Evolutionary conservation across 352 stramenopile species (phyloP).

Genomic region (Phytopythium helicoides): DNA sequence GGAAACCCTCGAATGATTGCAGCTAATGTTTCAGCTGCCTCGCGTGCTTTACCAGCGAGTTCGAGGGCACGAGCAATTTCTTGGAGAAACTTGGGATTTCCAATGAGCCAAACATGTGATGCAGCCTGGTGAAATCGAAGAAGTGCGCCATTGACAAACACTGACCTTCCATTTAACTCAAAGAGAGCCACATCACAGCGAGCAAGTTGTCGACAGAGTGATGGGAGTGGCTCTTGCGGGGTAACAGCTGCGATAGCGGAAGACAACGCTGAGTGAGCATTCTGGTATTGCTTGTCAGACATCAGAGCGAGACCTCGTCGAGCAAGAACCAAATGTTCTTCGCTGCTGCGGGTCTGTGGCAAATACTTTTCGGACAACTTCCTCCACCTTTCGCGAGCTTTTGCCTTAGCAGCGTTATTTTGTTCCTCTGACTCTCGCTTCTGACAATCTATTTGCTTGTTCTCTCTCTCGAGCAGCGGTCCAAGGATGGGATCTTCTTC

Average conservation of each 20-base stretch:
- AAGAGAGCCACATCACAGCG: conserved; percentile 40
- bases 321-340: conserved; percentile 14
- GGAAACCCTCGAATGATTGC: conserved; percentile 65
- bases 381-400: conserved; percentile 44
- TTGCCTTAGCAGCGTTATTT: conserved; percentile 12
- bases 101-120: conserved; percentile 41
- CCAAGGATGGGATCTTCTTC: conserved; percentile 51
- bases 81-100: conserved; percentile 53
- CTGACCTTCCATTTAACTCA: conserved; percentile 21
- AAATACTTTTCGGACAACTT: conserved; percentile 44
- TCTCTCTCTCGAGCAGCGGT: conserved; percentile 13
- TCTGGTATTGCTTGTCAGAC: conserved; percentile 21
- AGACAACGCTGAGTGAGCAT: conserved; percentile 13
- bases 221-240: conserved; percentile 16
- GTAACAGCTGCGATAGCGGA: conserved; percentile 4
- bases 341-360: conserved; percentile 22
- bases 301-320: conserved; percentile 44
- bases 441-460: conserved; percentile 1
- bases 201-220: conserved; percentile 41
- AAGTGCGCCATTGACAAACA: conserved; percentile 38
- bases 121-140: conserved; percentile 50
- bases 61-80: conserved; percentile 57
- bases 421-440: conserved; percentile 1
- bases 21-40: conserved; percentile 50
- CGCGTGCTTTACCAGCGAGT: conserved; percentile 28